Base-by-base conservation (phyloP, 352 stramenopile species). In the Globisporangium paddicum region DNA sequence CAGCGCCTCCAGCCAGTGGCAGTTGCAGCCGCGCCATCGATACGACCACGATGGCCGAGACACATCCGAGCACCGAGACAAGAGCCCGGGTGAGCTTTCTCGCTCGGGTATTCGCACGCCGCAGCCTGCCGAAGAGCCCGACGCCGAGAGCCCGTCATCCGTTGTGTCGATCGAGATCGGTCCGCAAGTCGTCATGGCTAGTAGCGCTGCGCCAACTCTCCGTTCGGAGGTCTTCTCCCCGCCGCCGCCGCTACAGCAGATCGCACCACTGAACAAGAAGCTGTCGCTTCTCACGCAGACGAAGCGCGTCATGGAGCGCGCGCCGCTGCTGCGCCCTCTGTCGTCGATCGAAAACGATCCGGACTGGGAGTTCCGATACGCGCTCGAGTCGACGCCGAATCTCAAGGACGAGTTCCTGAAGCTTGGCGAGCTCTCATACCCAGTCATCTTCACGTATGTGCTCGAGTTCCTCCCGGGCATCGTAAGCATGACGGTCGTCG, bases 391-490 rank as follows among this genome's bases (percentile, higher is more conserved):
- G 16, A 55, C 48, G 6, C 71, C 68, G 7, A 47, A 73, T 52
- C 47, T 58, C 26, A 52, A 55, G 13, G 53, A 69, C n/a, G 77
- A 82, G 60, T 65, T 79, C 16, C 63, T 57, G 7, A 73, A 79
- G 34, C 63, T 86, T 0, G 62, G 69, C 10, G 58, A 58, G 42
- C 45, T 90, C 21, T 79, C 81, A 19, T 79, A 79, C 34, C 81
- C 79, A 1, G 70, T 90, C n/a, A 79, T 84, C 51, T 72, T 89
- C 58, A 89, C 79, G 21, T 89, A 87, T 40, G 69, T 89, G 45
- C 67, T 92, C 44, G 83, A 93, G 58, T 88, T 87, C 55, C 71
- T 90, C 6, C 83, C 83, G 0, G 74, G 72, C 6, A 60, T 90
- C 16, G 72, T 86, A 16, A 86, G 79, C 60, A 77, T 89, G 54